phyloP scores from a whole-genome alignment of 495 filamentous ascomycete genomes.

The Neurospora sp. region DNA sequence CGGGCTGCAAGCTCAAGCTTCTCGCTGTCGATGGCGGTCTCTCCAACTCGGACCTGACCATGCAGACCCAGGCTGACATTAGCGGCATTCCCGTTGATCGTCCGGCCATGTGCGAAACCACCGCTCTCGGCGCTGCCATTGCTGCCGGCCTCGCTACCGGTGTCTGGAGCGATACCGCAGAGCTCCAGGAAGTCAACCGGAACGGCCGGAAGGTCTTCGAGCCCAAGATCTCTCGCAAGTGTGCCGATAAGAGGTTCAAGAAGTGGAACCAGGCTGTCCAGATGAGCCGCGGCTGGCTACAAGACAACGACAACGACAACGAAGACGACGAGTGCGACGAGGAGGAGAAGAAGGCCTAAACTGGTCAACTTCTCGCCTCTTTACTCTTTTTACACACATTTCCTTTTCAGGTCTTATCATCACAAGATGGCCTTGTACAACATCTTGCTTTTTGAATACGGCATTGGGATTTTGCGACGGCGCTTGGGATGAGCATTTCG shows the following conservation, averaged over 20 bases:
- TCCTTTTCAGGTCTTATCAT: background rate
- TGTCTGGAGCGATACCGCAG: conserved; percentile 71
- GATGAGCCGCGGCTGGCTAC: conserved; percentile 80
- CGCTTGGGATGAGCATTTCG: background rate
- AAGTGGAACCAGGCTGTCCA: conserved; percentile 82
- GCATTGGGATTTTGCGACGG: background rate
- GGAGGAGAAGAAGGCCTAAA: background rate
- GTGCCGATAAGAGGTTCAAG: conserved; percentile 59
- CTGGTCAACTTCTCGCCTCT: background rate
- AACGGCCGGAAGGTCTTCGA: conserved; percentile 64
- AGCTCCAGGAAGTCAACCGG: conserved; percentile 70
- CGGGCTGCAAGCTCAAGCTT: conserved; percentile 60
- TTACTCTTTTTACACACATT: background rate
- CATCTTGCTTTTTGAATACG: background rate
- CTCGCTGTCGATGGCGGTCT: conserved; percentile 91
- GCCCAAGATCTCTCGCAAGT: conserved; percentile 50
- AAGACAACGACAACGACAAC: conserved; percentile 10
- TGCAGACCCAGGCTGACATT: conserved; percentile 94
- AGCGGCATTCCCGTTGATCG: conserved; percentile 81
- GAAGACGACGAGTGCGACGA: background rate
- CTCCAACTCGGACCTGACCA: conserved; percentile 86
- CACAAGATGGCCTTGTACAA: background rate
- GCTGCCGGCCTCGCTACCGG: conserved; percentile 81
- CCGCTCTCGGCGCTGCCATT: conserved; percentile 86
- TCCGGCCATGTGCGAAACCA: conserved; percentile 88